A percentile compares a stretch with the other conserved stretches of the same genome.
Evolutionary conservation across 371 early-diverging fungal genomes (phyloP).

Genomic region (Rhizopus sp.): DNA sequence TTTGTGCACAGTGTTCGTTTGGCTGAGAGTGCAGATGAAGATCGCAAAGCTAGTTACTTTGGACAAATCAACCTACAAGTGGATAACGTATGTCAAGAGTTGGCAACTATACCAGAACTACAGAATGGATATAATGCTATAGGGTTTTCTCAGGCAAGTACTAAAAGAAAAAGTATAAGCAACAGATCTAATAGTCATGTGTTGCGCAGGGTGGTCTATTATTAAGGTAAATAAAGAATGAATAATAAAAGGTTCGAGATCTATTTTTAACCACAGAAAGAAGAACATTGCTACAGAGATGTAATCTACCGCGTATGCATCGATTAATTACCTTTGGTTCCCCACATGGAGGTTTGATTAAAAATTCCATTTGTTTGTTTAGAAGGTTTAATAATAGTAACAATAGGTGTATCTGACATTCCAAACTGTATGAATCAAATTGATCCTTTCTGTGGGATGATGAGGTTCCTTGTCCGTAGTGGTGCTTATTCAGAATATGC

Average conservation of each 20-base stretch:
- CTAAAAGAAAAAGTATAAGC: not conserved
- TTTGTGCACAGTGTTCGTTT: conserved; percentile 80
- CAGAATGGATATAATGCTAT: conserved; percentile 82
- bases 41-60: conserved; percentile 82
- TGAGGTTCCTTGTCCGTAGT: conserved; percentile 63
- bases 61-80: conserved; percentile 79
- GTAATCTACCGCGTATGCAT: conserved; percentile 73
- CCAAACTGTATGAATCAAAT: conserved; percentile 70
- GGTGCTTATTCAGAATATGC: conserved; percentile 85
- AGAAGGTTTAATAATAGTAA: not conserved
- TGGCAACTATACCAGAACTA: conserved; percentile 59
- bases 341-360: conserved; percentile 67
- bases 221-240: conserved; percentile 41
- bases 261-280: not conserved
- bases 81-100: conserved; percentile 57
- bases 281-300: conserved; percentile 81
- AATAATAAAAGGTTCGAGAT: not conserved
- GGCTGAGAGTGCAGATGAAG: conserved; percentile 61
- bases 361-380: not conserved
- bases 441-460: conserved; percentile 63
- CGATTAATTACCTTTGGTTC: conserved; percentile 87
- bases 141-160: conserved; percentile 88
- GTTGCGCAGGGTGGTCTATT: conserved; percentile 57
- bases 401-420: conserved; percentile 76
- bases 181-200: not conserved